These are phyloP conservation scores for Dendrobium nobile DNA, from an alignment of 106 monocot genomes.

Conservation along the genomic window DNA sequence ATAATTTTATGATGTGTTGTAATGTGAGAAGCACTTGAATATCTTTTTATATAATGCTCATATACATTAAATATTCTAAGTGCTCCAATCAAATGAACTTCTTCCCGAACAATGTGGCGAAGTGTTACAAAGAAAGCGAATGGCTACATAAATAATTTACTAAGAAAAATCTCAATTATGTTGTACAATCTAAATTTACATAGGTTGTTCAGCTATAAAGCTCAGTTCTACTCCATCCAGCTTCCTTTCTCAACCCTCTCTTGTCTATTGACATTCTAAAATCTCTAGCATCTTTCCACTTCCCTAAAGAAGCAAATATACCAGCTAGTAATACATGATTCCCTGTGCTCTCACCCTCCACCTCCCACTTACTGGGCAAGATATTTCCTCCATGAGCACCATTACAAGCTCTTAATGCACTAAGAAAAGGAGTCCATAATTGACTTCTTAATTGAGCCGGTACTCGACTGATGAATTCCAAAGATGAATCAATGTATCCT, in stretches of 20 bases:
- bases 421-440: slow-evolving; percentile 25
- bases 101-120: too few species aligned
- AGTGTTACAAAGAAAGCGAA: too few species aligned
- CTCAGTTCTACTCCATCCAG: slow-evolving; percentile 41
- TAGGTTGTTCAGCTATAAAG: slow-evolving; percentile 1
- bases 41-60: too few species aligned
- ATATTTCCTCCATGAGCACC: slow-evolving; percentile 2
- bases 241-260: slow-evolving; percentile 32
- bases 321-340: slow-evolving; percentile 31
- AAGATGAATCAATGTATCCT: slow-evolving; percentile 19
- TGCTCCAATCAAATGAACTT: too few species aligned
- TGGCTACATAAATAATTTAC: too few species aligned
- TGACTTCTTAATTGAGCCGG: slow-evolving; percentile 20
- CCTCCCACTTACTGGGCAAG: background rate
- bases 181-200: background rate
- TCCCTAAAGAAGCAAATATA: slow-evolving; percentile 24
- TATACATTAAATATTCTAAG: too few species aligned
- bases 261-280: slow-evolving; percentile 26
- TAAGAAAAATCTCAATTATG: background rate
- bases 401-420: slow-evolving; percentile 19
- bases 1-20: too few species aligned
- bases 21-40: too few species aligned
- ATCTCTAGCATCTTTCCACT: slow-evolving; percentile 33
- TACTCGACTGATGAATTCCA: slow-evolving; percentile 14
- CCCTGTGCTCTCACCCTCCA: slow-evolving; percentile 6